Percentiles rank a stretch among this genome's conserved stretches.
phyloP scores from a whole-genome alignment of 495 filamentous ascomycete species.

The Aspergillus conjunctus region DNA sequence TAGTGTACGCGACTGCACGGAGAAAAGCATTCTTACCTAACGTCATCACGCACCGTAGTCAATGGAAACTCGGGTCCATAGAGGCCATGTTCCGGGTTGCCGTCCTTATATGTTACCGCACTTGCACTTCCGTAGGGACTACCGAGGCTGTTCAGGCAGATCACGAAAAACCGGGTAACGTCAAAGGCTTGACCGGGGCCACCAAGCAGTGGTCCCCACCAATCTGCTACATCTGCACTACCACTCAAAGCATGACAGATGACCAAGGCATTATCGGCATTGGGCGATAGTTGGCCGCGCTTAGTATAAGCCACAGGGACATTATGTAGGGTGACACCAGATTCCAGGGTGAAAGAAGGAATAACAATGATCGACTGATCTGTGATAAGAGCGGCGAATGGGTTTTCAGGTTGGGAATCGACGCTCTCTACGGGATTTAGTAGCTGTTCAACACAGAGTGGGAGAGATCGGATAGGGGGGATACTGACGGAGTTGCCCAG shows the following conservation, averaged over 20 bases:
- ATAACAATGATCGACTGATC: conserved; percentile 83
- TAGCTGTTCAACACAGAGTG: conserved; percentile 41
- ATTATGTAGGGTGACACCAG: conserved; percentile 82
- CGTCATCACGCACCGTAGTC: conserved; percentile 93
- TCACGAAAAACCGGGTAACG: conserved; percentile 85
- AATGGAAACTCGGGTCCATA: conserved; percentile 97
- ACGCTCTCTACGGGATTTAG: conserved; percentile 69
- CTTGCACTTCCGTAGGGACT: conserved; percentile 97
- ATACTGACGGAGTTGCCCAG: conserved; percentile 49
- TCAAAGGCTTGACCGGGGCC: conserved; percentile 91
- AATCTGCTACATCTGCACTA: conserved; percentile 93
- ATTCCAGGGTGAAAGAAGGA: conserved; percentile 91
- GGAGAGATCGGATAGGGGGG: conserved; percentile 14
- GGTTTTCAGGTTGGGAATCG: conserved; percentile 81
- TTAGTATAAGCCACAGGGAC: conserved; percentile 93
- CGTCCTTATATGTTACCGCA: conserved; percentile 86
- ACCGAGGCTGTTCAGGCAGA: conserved; percentile 94
- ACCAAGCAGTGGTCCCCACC: conserved; percentile 96
- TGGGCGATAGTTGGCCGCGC: conserved; percentile 71
- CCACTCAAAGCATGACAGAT: conserved; percentile 97
- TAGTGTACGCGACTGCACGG: neutral
- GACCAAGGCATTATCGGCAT: conserved; percentile 87
- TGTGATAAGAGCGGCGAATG: conserved; percentile 81
- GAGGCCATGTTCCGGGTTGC: conserved; percentile 67
- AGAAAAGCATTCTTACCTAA: conserved; percentile 60